Conservation (phyloP, 2,329 filamentous ascomycete genomes). For the Diaporthe capsici region DNA sequence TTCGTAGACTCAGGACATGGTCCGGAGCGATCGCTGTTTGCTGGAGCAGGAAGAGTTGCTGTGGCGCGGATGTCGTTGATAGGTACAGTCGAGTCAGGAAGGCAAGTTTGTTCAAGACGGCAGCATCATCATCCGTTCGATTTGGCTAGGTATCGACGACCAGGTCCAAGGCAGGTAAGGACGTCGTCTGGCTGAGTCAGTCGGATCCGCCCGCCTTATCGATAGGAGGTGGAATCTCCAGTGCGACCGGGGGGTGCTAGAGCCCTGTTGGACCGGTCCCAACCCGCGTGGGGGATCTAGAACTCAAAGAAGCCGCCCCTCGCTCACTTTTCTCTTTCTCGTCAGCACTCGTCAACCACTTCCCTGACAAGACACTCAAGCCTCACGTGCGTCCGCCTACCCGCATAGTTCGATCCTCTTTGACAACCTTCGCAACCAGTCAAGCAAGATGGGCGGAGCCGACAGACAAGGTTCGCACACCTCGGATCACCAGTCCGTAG, state of each 20-base stretch:
- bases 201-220: constrained; percentile 2
- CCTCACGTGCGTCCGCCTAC: neutral
- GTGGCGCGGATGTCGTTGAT: neutral
- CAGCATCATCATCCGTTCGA: neutral
- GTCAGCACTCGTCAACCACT: neutral
- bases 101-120: neutral
- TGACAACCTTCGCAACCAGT: neutral
- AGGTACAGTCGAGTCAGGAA: neutral
- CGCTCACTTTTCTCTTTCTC: constrained; percentile 17
- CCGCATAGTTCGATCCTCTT: neutral
- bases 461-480: constrained; percentile 72
- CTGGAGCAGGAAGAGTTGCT: constrained; percentile 7
- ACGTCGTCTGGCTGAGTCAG: constrained; percentile 31
- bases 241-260: neutral
- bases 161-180: constrained; percentile 22
- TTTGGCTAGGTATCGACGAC: neutral
- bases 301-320: neutral
- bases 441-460: constrained; percentile 72
- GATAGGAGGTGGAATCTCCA: constrained; percentile 9
- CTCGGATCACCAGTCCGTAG: neutral
- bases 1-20: constrained; percentile 45
- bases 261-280: neutral
- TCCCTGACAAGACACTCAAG: neutral
- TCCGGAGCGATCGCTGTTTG: constrained; percentile 30
- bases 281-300: constrained; percentile 6